phyloP scores from a whole-genome alignment of 2,329 filamentous ascomycete genomes.

The Teratosphaeria epicoccoides region DNA sequence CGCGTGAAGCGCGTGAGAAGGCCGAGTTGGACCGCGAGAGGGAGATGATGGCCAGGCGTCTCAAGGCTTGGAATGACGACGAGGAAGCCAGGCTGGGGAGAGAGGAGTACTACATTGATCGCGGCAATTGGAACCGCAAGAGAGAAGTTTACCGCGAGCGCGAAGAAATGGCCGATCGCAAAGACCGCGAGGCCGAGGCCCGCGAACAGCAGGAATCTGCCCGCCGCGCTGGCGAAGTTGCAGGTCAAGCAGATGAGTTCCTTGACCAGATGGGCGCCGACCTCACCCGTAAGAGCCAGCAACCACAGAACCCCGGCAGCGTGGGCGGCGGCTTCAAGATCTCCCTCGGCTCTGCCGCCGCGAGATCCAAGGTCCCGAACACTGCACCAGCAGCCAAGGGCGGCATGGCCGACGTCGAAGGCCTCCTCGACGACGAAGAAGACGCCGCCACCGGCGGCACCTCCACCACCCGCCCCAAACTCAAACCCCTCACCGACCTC shows the following conservation, averaged over 20 bases:
- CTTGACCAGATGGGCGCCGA: constrained; percentile 74
- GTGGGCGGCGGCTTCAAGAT: constrained; percentile 59
- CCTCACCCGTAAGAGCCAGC: constrained; percentile 46
- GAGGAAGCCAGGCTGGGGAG: constrained; percentile 69
- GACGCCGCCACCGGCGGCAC: constrained; percentile 39
- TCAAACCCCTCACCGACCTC: constrained; percentile 34
- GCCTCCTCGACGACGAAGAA: constrained; percentile 89
- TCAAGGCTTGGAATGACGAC: constrained; percentile 83
- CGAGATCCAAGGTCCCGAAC: constrained; percentile 54
- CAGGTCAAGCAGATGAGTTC: constrained; percentile 83
- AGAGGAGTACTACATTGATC: constrained; percentile 81
- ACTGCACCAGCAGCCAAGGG: constrained; percentile 23
- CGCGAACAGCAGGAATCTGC: constrained; percentile 54
- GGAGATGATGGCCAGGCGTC: constrained; percentile 58
- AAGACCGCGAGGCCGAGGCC: constrained; percentile 68
- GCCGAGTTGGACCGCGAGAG: constrained; percentile 53
- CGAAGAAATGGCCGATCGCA: constrained; percentile 69
- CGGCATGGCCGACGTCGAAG: constrained; percentile 82
- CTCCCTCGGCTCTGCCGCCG: constrained; percentile 71
- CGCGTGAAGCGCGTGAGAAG: constrained; percentile 66
- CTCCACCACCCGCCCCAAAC: constrained; percentile 24
- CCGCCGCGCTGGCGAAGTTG: constrained; percentile 65
- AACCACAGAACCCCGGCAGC: constrained; percentile 39
- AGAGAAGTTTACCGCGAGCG: constrained; percentile 61
- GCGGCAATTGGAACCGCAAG: constrained; percentile 72